Evolutionary conservation across 1,139 yeast genomes (phyloP).

Genomic region (Suhomyces ambrosiae): DNA sequence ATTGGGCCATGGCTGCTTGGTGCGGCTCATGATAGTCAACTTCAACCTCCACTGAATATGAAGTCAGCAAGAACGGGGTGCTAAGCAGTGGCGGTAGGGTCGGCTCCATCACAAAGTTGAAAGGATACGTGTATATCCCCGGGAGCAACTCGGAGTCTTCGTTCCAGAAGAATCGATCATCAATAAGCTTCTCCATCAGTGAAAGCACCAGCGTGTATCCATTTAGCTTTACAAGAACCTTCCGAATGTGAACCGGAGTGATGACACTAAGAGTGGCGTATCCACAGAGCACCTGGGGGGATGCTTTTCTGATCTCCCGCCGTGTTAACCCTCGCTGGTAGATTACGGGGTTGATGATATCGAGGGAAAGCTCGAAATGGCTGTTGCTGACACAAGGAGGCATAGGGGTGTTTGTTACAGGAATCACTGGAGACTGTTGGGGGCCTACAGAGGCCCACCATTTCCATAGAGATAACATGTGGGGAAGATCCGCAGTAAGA

Average conservation of each 20-base stretch:
- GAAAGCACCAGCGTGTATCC: neutral
- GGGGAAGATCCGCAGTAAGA: no score
- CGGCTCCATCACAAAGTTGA: slow-evolving; percentile 18
- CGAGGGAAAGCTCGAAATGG: slow-evolving; percentile 3
- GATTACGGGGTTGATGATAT: slow-evolving; percentile 4
- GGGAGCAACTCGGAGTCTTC: slow-evolving; percentile 9
- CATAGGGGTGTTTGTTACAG: no score
- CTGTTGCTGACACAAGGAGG: neutral
- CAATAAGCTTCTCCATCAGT: slow-evolving; percentile 8
- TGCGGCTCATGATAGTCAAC: slow-evolving; percentile 7
- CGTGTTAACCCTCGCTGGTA: slow-evolving; percentile 6
- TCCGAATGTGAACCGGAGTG: slow-evolving; percentile 1
- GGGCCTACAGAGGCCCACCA: neutral
- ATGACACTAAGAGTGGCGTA: neutral
- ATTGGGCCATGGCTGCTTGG: neutral
- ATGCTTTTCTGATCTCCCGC: neutral
- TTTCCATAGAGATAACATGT: neutral
- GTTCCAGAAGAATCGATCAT: slow-evolving; percentile 18
- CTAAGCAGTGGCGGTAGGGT: slow-evolving; percentile 17
- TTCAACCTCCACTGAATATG: slow-evolving; percentile 14
- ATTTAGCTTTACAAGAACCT: neutral
- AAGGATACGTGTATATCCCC: slow-evolving; percentile 21
- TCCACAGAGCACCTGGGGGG: slow-evolving; percentile 7
- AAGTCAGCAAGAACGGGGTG: slow-evolving; percentile 12
- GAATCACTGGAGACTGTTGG: no score